Evolutionary conservation across 306 rosid species (phyloP).

Genomic region (Prunus mume): DNA sequence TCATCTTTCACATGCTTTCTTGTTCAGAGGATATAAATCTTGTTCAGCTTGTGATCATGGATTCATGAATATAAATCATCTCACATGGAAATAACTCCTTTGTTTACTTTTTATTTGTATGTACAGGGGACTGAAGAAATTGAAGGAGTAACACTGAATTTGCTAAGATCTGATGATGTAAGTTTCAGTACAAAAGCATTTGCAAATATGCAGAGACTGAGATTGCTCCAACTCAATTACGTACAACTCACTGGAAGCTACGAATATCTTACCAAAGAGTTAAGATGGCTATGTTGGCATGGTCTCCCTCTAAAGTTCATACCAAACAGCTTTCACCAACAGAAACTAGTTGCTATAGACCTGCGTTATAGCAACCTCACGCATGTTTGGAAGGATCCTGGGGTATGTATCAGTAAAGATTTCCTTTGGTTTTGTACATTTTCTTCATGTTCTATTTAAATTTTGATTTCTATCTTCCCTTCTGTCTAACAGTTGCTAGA

Average conservation of each 20-base stretch:
- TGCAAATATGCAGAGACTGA: slow-evolving; percentile 34
- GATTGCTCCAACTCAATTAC: slow-evolving; percentile 32
- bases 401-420: slow-evolving; percentile 17
- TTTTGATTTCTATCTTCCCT: too few species aligned
- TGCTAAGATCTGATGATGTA: background rate
- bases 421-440: too few species aligned
- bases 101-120: background rate
- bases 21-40: too few species aligned
- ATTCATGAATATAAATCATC: too few species aligned
- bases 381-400: slow-evolving; percentile 28
- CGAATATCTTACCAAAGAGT: slow-evolving; percentile 27
- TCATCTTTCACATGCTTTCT: background rate
- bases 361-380: slow-evolving; percentile 30
- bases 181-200: slow-evolving; percentile 27
- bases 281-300: background rate
- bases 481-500: background rate
- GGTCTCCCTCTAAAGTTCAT: background rate
- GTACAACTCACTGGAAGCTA: slow-evolving; percentile 26
- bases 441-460: too few species aligned
- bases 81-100: too few species aligned
- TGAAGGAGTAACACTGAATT: slow-evolving; percentile 21
- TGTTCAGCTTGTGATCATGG: too few species aligned
- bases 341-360: slow-evolving; percentile 25
- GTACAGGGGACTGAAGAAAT: slow-evolving; percentile 14
- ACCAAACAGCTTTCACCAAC: slow-evolving; percentile 10